Conservation (phyloP, 352 stramenopile species). For the Globisporangium abappressorium region DNA sequence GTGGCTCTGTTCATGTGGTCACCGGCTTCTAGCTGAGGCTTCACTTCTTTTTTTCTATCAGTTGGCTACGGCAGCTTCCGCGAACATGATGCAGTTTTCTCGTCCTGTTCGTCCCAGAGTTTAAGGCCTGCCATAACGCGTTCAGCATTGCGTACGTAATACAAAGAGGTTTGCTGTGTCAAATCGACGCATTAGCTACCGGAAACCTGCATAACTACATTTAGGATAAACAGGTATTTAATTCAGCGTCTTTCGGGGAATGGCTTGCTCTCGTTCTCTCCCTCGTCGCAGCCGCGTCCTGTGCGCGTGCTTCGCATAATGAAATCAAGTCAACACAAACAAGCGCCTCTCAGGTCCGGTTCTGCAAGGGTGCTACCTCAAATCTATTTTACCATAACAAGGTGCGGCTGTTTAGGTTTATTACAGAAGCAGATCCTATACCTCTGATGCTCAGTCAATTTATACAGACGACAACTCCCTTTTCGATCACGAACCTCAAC, state of each 20-base stretch:
- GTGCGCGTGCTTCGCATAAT: background rate
- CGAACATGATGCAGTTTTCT: constrained; percentile 6
- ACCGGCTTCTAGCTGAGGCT: background rate
- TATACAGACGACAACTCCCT: background rate
- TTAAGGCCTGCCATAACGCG: background rate
- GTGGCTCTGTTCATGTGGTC: background rate
- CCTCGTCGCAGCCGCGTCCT: constrained; percentile 6
- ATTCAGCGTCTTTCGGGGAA: background rate
- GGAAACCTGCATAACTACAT: background rate
- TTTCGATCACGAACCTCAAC: background rate
- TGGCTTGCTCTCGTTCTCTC: constrained; percentile 2
- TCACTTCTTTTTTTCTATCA: background rate
- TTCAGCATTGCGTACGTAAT: background rate
- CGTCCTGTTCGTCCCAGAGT: background rate
- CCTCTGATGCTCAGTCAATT: background rate
- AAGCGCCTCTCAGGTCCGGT: background rate
- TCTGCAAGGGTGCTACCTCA: background rate
- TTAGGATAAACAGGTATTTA: background rate
- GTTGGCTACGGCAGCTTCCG: constrained; percentile 3
- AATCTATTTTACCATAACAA: constrained; percentile 7
- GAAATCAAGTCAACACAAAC: background rate
- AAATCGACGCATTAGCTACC: background rate
- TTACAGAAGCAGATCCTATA: background rate
- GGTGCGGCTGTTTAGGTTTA: background rate
- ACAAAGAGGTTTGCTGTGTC: background rate